Conservation (phyloP, 139 green algal species). For the Bryopsis sp. region DNA sequence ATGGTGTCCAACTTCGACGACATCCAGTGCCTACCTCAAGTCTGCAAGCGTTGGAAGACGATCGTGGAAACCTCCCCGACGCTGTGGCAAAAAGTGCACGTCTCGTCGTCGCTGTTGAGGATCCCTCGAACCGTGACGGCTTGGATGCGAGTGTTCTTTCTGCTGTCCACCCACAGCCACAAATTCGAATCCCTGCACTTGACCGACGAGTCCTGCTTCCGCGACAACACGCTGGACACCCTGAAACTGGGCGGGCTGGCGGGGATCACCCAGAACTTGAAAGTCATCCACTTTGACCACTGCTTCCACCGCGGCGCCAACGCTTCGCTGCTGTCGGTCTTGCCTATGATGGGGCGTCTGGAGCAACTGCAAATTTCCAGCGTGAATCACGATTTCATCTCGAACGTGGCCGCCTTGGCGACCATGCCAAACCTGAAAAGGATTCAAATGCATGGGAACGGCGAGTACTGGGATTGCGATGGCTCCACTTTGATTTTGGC, state of each 20-base stretch:
- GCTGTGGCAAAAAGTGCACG: background rate
- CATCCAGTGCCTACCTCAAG: background rate
- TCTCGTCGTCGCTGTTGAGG: background rate
- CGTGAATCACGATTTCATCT: conserved; percentile 10
- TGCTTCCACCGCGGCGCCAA: conserved; percentile 12
- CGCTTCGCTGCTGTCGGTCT: background rate
- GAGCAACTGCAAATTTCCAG: conserved; percentile 1
- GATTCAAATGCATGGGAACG: conserved; percentile 1
- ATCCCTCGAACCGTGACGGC: background rate
- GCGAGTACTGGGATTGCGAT: conserved; percentile 8
- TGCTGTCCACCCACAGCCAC: background rate
- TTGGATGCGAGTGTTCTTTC: conserved; percentile 5
- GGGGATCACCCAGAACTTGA: background rate
- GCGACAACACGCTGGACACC: background rate
- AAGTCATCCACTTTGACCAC: background rate
- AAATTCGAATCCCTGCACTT: conserved; percentile 7
- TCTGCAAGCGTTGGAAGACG: conserved; percentile 3
- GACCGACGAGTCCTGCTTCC: background rate
- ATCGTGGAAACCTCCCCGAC: background rate
- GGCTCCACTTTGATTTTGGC: background rate
- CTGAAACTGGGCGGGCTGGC: background rate
- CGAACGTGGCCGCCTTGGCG: background rate
- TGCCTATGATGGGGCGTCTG: background rate
- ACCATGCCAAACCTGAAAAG: background rate
- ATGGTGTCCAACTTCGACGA: conserved; percentile 14